Evolutionary conservation across 2,329 filamentous ascomycete species (phyloP).

Genomic region (Alternaria tenuissima): DNA sequence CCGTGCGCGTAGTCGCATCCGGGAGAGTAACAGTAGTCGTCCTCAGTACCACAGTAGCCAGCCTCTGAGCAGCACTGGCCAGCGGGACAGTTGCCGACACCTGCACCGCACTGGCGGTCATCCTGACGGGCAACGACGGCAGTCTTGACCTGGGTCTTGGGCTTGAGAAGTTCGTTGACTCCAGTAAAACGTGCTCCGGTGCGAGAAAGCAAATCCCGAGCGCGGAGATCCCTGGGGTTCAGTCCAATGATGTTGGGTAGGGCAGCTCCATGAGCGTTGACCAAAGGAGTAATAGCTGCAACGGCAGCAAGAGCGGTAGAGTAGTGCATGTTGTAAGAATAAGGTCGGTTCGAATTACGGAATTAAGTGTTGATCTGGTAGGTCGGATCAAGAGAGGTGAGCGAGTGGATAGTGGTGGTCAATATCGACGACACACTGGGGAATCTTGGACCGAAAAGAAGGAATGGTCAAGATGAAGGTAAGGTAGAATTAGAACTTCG

Average conservation of each 20-base stretch:
- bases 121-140: slow-evolving; percentile 40
- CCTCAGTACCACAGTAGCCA: slow-evolving; percentile 61
- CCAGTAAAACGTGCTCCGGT: slow-evolving; percentile 37
- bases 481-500: slow-evolving; percentile 25
- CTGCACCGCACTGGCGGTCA: slow-evolving; percentile 45
- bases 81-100: slow-evolving; percentile 40
- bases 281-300: slow-evolving; percentile 41
- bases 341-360: slow-evolving; percentile 32
- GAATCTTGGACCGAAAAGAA: slow-evolving; percentile 29
- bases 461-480: slow-evolving; percentile 24
- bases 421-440: slow-evolving; percentile 39
- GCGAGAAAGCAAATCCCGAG: slow-evolving; percentile 42
- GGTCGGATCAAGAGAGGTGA: slow-evolving; percentile 21
- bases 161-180: slow-evolving; percentile 25
- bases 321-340: slow-evolving; percentile 42
- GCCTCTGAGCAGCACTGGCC: slow-evolving; percentile 47
- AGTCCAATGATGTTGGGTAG: slow-evolving; percentile 47
- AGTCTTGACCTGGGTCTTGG: slow-evolving; percentile 20
- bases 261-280: slow-evolving; percentile 41
- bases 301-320: slow-evolving; percentile 41
- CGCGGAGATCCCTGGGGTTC: slow-evolving; percentile 47
- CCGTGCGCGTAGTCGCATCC: slow-evolving; percentile 69
- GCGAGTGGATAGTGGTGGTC: slow-evolving; percentile 46
- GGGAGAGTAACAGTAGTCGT: slow-evolving; percentile 67
- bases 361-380: slow-evolving; percentile 26